Evolutionary conservation across 129 eudicot species (phyloP), one percentile per base, ranked within the genome.

Genomic region (Flaveria robusta): DNA sequence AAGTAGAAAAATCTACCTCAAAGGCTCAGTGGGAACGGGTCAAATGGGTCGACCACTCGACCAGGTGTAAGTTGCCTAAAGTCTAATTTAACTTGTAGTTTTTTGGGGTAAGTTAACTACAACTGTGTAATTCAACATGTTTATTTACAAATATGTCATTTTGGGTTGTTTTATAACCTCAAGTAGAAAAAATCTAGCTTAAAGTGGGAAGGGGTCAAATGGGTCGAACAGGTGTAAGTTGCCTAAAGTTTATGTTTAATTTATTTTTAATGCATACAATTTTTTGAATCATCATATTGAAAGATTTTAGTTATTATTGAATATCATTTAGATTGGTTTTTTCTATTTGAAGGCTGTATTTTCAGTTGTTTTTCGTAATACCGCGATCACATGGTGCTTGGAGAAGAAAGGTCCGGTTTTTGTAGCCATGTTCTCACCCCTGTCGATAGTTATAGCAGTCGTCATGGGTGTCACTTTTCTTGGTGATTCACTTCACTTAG

Each of bases 381-480:
- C 10, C 10, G 45, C 66, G 23, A 1, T 49, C 42, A 79, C 71
- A 47, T 79, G 82, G 82, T 79, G 77, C 55, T 50, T 79, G 71
- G 23, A 72, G 56, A 79, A 79, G 72, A 79, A 79, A 71, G 82
- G 82, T 29, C 77, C 77, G 0, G 31, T 79, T 71, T 79, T 60
- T 63, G 77, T 71, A 34, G 68, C 77, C 18, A 78, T 78, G 82
- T 78, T 78, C 26, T 18, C 63, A 0, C 82, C 71, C 9, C 45
- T 78, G 13, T 49, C 52, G 0, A 78, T 78, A n/a, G 72, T 70
- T 45, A 45, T 77, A 3, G 75, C 75, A 31, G 27, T 20, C 51
- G 46, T 37, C 64, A 27, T 78, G 72, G 72, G 65, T 70, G 42
- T 70, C 27, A 60, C 27, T 42, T 77, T 68, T 77, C 71, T 78